Percentiles rank a stretch among this genome's conserved stretches.
Conservation (phyloP, 192 early-diverging fungal genomes). For the Coemansia sp. region DNA sequence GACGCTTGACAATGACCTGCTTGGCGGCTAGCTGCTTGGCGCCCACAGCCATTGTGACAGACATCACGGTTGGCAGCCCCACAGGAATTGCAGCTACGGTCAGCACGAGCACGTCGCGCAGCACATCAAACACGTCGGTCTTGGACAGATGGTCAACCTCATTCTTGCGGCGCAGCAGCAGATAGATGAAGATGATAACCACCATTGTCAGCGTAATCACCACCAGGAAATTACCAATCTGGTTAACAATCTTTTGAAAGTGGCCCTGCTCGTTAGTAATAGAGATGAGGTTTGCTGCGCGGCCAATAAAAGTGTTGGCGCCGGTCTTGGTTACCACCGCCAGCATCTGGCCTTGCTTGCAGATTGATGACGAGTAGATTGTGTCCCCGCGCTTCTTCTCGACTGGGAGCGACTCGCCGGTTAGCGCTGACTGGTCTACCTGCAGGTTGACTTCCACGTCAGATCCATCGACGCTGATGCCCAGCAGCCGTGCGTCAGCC, state of each 20-base stretch:
- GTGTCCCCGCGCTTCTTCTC: conserved; percentile 77
- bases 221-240: conserved; percentile 92
- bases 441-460: conserved; percentile 73
- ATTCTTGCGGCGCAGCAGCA: conserved; percentile 58
- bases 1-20: conserved; percentile 89
- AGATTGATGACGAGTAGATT: conserved; percentile 89
- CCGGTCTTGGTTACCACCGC: conserved; percentile 92
- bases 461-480: conserved; percentile 75
- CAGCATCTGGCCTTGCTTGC: conserved; percentile 94
- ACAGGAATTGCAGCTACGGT: conserved; percentile 94
- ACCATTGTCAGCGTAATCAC: conserved; percentile 76
- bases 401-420: conserved; percentile 92
- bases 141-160: conserved; percentile 50
- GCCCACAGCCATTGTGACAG: conserved; percentile 94
- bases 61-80: conserved; percentile 89
- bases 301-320: conserved; percentile 90
- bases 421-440: conserved; percentile 92
- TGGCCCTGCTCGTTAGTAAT: conserved; percentile 92
- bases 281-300: conserved; percentile 89
- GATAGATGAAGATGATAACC: conserved; percentile 75
- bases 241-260: conserved; percentile 94
- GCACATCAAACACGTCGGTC: conserved; percentile 62
- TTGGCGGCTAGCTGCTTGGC: conserved; percentile 83
- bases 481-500: conserved; percentile 82
- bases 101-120: conserved; percentile 77